Evolutionary conservation across 2,329 filamentous ascomycete genomes (phyloP), one percentile per base, ranked within the genome.

Genomic region (Cordyceps cateniannulata): DNA sequence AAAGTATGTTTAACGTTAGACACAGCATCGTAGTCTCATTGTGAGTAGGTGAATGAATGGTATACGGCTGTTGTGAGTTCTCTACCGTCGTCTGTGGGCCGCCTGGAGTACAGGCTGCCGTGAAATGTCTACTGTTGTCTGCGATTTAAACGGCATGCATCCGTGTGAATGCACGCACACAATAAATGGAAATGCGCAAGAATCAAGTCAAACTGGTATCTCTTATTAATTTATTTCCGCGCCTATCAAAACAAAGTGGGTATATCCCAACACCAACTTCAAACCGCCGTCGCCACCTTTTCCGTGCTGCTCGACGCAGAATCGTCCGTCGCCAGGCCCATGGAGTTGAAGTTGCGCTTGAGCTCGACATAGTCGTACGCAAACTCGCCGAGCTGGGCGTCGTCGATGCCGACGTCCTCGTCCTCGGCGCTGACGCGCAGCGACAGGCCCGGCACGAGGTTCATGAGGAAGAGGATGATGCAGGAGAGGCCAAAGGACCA

Each of bases 341-440:
- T 63, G 61, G 74, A 79, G 62, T 73, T 76, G 60, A 92, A 84
- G 67, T 93, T 88, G 60, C 82, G 79, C 45, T 78, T 79, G 52
- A 85, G 70, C 82, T 92, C 89, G 67, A 92, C 89, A 72, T 92
- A 92, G 72, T 92, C 89, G 77, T 91, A 92, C 29, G 89, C 89
- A 69, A 92, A 92, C 76, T 93, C 89, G 73, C 89, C 89, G 56
- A 91, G 85, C 77, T 92, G 86, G 71, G 84, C 83, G 68, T 91
- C 88, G 69, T 92, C 89, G 32, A 85, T 76, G 55, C 88, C 88
- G 25, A 88, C 77, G 58, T 90, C 81, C 75, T 90, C 88, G 56
- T 88, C 86, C 67, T 87, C 85, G 65, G 85, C 77, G 16, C 79
- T 77, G 62, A 86, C 87, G 60, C 88, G 85, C 54, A 91, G 83